These are phyloP conservation scores for Candida ascalaphidarum DNA, from an alignment of 805 yeast species.

Conservation along the genomic window DNA sequence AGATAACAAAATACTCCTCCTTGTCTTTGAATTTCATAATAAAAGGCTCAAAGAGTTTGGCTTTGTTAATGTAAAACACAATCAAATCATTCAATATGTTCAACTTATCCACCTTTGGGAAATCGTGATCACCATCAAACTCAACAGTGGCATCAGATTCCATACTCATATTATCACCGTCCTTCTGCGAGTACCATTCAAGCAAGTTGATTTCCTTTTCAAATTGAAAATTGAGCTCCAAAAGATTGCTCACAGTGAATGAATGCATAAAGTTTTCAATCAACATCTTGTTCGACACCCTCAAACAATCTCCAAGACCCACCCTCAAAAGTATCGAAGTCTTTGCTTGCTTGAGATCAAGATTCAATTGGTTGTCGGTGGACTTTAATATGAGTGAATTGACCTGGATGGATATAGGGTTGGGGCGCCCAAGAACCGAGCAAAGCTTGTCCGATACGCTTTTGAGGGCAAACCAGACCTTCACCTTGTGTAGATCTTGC, in stretches of 20 bases:
- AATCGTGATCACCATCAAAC: conserved; percentile 12
- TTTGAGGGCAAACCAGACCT: conserved; percentile 44
- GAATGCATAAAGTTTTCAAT: conserved; percentile 44
- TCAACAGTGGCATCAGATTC: conserved; percentile 8
- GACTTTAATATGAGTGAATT: conserved; percentile 18
- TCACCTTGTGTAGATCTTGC: conserved; percentile 25
- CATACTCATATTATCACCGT: conserved; percentile 1
- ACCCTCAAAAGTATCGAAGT: conserved; percentile 31
- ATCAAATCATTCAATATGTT: conserved; percentile 39
- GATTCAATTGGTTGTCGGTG: conserved; percentile 7
- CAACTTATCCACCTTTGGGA: conserved; percentile 15
- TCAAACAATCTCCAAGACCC: conserved; percentile 41
- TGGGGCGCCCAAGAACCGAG: conserved; percentile 45
- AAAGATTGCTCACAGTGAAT: conserved; percentile 31
- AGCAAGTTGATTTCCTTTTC: conserved; percentile 31
- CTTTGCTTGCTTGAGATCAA: conserved; percentile 10
- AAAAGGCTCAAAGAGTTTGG: conserved; percentile 45
- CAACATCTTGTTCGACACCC: conserved; percentile 39
- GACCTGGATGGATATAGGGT: conserved; percentile 40
- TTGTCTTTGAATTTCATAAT: conserved; percentile 21
- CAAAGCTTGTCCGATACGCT: conserved; percentile 41
- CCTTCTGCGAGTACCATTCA: conserved; percentile 13
- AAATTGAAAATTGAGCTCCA: conserved; percentile 31
- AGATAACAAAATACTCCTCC: conserved; percentile 20
- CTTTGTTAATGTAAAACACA: conserved; percentile 39